These are phyloP conservation scores for Boletus patriciae DNA, from an alignment of 768 basidiomycete species.

Conservation along the genomic window DNA sequence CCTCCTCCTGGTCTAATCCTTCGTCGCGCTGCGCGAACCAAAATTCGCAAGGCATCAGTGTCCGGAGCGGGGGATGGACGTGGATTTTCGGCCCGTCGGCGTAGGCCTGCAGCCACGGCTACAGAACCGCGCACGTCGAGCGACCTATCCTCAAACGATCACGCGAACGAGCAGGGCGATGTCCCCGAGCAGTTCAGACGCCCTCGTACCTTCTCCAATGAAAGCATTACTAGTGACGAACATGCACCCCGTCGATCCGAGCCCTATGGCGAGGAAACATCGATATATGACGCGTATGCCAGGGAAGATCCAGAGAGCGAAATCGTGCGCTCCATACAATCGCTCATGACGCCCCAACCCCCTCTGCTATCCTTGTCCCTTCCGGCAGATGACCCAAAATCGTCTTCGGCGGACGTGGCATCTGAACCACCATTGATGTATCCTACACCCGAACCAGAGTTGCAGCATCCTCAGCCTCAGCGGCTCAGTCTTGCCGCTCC, in stretches of 20 bases:
- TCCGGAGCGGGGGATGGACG: constrained; percentile 80
- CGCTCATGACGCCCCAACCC: constrained; percentile 18
- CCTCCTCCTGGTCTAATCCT: constrained; percentile 88
- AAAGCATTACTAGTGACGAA: constrained; percentile 40
- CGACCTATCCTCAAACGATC: constrained; percentile 58
- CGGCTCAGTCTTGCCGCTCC: constrained; percentile 38
- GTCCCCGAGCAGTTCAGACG: constrained; percentile 41
- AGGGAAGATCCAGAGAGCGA: constrained; percentile 53
- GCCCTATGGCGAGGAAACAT: constrained; percentile 77
- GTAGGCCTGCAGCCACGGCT: constrained; percentile 27
- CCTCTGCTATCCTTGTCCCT: constrained; percentile 28
- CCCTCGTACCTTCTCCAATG: constrained; percentile 36
- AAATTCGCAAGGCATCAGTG: constrained; percentile 84
- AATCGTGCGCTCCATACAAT: constrained; percentile 19
- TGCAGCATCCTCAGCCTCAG: constrained; percentile 71
- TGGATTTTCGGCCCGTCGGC: constrained; percentile 57
- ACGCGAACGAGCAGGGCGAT: constrained; percentile 63
- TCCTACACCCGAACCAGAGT: constrained; percentile 37
- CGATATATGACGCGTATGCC: constrained; percentile 84
- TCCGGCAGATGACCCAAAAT: constrained; percentile 16
- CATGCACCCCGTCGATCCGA: constrained; percentile 54
- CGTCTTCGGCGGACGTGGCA: constrained; percentile 7
- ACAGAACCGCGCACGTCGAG: constrained; percentile 60
- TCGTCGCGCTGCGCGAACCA: constrained; percentile 89
- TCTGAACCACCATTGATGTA: constrained; percentile 35